Evolutionary conservation across 2,329 filamentous ascomycete genomes (phyloP).

Genomic region (Xylariaceae sp.): DNA sequence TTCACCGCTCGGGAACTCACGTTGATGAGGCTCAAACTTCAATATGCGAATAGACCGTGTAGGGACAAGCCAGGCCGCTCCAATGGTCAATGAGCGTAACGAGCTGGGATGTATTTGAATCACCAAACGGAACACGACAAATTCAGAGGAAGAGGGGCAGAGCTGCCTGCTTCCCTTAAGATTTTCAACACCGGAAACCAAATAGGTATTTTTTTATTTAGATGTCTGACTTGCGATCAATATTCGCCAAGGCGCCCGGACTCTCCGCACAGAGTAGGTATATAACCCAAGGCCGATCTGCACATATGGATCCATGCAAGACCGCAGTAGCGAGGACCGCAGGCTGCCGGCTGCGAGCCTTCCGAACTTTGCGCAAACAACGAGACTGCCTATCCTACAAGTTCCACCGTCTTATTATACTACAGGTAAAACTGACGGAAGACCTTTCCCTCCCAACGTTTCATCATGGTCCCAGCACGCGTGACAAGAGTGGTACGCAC

Average conservation of each 20-base stretch:
- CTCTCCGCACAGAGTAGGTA: conserved; percentile 6
- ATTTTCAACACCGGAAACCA: too few species aligned
- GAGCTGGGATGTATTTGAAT: too few species aligned
- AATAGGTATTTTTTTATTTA: too few species aligned
- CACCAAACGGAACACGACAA: too few species aligned
- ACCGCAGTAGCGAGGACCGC: conserved; percentile 2
- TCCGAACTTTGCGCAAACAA: background rate
- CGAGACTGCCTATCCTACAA: background rate
- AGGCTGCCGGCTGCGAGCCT: background rate
- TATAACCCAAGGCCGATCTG: background rate
- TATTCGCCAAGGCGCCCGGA: conserved; percentile 2
- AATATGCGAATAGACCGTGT: too few species aligned
- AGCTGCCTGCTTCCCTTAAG: too few species aligned
- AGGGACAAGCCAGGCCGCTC: background rate
- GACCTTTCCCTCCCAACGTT: background rate
- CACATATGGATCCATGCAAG: background rate
- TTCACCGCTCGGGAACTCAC: conserved; percentile 19
- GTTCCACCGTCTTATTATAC: background rate
- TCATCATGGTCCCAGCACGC: conserved; percentile 1
- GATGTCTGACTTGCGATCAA: conserved; percentile 4
- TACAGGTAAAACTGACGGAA: conserved; percentile 1
- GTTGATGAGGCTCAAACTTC: conserved; percentile 10
- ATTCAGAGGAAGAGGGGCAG: too few species aligned
- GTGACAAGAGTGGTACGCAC: conserved; percentile 13
- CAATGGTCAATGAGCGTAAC: too few species aligned